Percentiles rank a stretch among this genome's conserved stretches.
Evolutionary conservation across 2,329 filamentous ascomycete genomes (phyloP).

Genomic region (Xylaria sp.): DNA sequence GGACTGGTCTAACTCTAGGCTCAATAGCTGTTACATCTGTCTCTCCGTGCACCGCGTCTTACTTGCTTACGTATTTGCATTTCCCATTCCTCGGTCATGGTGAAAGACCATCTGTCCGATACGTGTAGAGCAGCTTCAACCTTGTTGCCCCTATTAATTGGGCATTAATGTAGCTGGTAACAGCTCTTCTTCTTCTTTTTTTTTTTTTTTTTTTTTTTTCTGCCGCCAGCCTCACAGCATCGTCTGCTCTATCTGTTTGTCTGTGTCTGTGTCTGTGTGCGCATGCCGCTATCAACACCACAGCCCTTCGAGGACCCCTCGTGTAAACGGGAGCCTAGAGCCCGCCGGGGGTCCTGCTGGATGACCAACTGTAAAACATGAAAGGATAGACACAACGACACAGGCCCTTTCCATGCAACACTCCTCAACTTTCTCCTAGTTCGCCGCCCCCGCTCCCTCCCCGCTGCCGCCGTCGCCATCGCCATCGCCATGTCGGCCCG

Average conservation of each 20-base stretch:
- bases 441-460: neutral
- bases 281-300: slow-evolving; percentile 14
- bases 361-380: slow-evolving; percentile 45
- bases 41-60: slow-evolving; percentile 6
- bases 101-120: neutral
- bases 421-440: slow-evolving; percentile 34
- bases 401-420: slow-evolving; percentile 24
- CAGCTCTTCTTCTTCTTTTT: neutral
- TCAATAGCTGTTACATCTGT: neutral
- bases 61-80: neutral
- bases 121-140: neutral
- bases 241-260: neutral
- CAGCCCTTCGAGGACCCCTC: slow-evolving; percentile 45
- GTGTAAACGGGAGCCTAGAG: slow-evolving; percentile 45
- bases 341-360: slow-evolving; percentile 47
- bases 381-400: slow-evolving; percentile 32
- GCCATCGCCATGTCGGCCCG: slow-evolving; percentile 60
- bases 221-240: neutral
- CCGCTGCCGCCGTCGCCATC: neutral
- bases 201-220: neutral
- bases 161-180: slow-evolving; percentile 1
- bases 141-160: neutral
- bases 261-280: neutral
- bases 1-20: neutral
- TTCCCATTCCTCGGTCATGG: neutral